Conservation (phyloP, 164 flowering plant genomes). For the Stephania japonica region DNA sequence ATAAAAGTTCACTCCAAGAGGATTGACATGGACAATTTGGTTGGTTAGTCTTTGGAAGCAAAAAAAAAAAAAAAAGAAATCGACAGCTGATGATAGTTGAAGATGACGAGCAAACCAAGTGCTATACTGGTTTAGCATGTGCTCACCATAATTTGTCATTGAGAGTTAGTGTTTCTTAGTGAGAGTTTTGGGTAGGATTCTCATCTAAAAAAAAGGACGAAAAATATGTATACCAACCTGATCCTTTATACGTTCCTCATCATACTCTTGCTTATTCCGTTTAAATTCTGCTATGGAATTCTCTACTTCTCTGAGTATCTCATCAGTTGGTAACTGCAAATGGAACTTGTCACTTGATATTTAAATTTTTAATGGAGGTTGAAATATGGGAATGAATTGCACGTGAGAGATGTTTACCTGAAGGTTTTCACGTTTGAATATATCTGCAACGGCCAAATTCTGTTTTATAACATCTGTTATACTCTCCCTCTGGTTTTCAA, state of each 20-base stretch:
- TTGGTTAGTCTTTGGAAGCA: not conserved
- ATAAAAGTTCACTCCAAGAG: not conserved
- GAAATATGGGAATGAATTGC: not conserved
- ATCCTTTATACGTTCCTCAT: conserved; percentile 32
- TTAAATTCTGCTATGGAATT: conserved; percentile 75
- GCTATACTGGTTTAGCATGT: too few species aligned
- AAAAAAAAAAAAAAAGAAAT: not conserved
- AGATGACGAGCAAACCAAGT: not conserved
- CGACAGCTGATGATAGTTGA: not conserved
- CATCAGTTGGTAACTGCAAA: conserved; percentile 69
- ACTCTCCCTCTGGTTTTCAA: conserved; percentile 63
- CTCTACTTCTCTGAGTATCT: conserved; percentile 77
- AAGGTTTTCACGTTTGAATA: conserved; percentile 76
- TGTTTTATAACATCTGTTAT: conserved; percentile 57
- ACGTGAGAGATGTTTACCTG: conserved; percentile 34
- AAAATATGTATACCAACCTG: conserved; percentile 29
- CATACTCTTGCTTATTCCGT: conserved; percentile 59
- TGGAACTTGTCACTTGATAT: not conserved
- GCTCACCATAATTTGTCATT: too few species aligned
- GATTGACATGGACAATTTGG: not conserved
- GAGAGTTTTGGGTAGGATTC: too few species aligned
- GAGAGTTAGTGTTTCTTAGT: too few species aligned
- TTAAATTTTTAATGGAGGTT: not conserved
- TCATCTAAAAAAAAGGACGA: too few species aligned
- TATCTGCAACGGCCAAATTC: conserved; percentile 83